Evolutionary conservation across 1,284 basidiomycete genomes (phyloP), one percentile per base, ranked within the genome.

Genomic region (Apiotrichum montevideense): DNA sequence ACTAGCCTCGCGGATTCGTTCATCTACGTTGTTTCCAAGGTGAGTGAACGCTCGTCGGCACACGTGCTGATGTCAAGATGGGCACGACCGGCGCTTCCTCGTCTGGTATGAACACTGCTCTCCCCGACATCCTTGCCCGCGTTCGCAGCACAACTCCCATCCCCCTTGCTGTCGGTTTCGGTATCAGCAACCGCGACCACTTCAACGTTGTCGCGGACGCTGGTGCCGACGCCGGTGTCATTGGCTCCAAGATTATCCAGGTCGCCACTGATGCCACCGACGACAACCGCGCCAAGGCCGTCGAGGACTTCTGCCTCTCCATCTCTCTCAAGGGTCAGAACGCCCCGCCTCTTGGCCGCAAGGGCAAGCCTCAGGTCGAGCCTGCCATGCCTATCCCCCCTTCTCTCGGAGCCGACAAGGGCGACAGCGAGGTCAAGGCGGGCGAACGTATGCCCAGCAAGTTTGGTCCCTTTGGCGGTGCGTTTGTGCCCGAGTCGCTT

Each of bases 381-480:
- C 66, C 74, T 6, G 66, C 73, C 6, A 55, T 77, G 8, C 74
- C 74, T 40, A 71, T 75, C 46, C 73, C 75, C 3, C 61, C 71
- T 29, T 55, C 60, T 15, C 56, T 62, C 33, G 63, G 63, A 6
- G 55, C 65, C 21, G 66, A 58, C 50, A 60, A 67, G 52, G 55
- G 57, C 40, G 63, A 65, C 65, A 45, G 70, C 64, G 47, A 70
- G 64, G 58, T 75, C 71, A 63, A 70, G 46, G 56, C 71, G 10
- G 64, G 64, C 13, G 78, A 77, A 49, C 78, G 82, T 13, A 79
- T 95, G 1, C 90, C 93, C 4, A 81, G 85, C 6, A 84, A 93
- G 49, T 99, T 98, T 66, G 96, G 96, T 52, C 80, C 91, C 59
- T 99, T 96, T 70, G 96, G 96, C 39, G 96, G 96, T 1, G 93